A percentile compares a stretch with the other conserved stretches of the same genome.
Evolutionary conservation across 129 eudicot species (phyloP).

Genomic region (Smallanthus sonchifolius): DNA sequence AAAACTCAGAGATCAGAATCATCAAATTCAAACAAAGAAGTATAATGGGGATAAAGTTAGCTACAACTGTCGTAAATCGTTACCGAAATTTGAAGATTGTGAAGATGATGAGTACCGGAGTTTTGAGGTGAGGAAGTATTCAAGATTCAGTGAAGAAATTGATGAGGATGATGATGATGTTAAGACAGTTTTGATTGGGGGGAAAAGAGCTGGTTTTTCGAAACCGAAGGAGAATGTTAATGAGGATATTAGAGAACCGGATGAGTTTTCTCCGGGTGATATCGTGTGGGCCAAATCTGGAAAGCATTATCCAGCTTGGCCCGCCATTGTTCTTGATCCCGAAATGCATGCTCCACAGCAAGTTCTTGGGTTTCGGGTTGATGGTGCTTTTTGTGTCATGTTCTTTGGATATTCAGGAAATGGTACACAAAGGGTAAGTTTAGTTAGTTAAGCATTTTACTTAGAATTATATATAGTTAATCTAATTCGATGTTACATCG

Average conservation of each 20-base stretch:
- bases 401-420: constrained; percentile 86
- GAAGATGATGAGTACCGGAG: constrained; percentile 22
- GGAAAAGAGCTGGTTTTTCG: constrained; percentile 22
- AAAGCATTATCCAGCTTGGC: constrained; percentile 82
- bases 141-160: constrained; percentile 20
- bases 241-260: constrained; percentile 19
- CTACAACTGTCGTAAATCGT: constrained; percentile 27
- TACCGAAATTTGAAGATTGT: constrained; percentile 33
- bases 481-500: not conserved
- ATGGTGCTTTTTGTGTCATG: constrained; percentile 73
- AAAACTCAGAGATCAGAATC: constrained; percentile 17
- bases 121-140: constrained; percentile 21
- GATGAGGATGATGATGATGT: constrained; percentile 7
- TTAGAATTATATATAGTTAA: not conserved
- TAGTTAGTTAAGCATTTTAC: not conserved
- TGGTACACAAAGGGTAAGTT: constrained; percentile 80
- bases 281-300: constrained; percentile 88
- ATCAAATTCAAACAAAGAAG: constrained; percentile 24
- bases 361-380: constrained; percentile 66
- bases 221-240: constrained; percentile 21
- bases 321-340: constrained; percentile 85
- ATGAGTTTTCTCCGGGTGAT: constrained; percentile 66
- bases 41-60: constrained; percentile 23
- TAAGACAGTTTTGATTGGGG: not conserved
- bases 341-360: constrained; percentile 74